These are phyloP conservation scores for Tephrocybe sp. DNA, from an alignment of 768 basidiomycete genomes.

Conservation along the genomic window DNA sequence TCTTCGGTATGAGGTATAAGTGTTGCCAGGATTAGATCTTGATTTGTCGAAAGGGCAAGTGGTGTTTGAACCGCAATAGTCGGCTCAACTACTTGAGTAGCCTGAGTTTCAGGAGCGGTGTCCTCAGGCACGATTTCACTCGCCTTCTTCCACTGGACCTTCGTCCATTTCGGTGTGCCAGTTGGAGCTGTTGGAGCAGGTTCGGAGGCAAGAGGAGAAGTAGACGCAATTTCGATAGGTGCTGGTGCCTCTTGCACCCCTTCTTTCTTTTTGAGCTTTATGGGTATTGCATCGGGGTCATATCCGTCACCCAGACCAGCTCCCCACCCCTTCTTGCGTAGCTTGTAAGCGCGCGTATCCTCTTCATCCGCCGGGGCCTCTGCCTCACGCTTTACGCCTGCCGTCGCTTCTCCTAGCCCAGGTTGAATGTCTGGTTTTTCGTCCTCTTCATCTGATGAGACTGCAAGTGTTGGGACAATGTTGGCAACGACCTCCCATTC, in stretches of 20 bases:
- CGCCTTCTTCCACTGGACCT: conserved; percentile 32
- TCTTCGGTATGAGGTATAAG: conserved; percentile 1
- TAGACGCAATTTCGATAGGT: background rate
- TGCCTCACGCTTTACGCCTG: conserved; percentile 37
- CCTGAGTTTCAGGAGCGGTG: background rate
- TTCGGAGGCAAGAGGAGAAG: conserved; percentile 5
- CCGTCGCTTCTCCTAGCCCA: conserved; percentile 18
- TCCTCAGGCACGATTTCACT: conserved; percentile 7
- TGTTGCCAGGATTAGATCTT: background rate
- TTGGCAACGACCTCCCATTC: conserved; percentile 71
- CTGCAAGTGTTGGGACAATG: conserved; percentile 20
- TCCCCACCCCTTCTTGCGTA: conserved; percentile 61
- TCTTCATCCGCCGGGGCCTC: conserved; percentile 44
- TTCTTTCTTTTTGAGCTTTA: conserved; percentile 65
- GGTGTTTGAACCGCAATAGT: background rate
- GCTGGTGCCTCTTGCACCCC: conserved; percentile 23
- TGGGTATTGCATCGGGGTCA: conserved; percentile 71
- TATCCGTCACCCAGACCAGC: conserved; percentile 77
- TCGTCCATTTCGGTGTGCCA: conserved; percentile 33
- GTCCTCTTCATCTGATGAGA: conserved; percentile 16
- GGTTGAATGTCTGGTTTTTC: conserved; percentile 9
- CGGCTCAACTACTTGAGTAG: background rate
- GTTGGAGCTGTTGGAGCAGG: conserved; percentile 11
- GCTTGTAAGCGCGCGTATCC: conserved; percentile 62
- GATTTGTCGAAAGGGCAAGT: background rate